Conservation (phyloP, 78 protist species). For the Speleostelium caveatum region DNA sequence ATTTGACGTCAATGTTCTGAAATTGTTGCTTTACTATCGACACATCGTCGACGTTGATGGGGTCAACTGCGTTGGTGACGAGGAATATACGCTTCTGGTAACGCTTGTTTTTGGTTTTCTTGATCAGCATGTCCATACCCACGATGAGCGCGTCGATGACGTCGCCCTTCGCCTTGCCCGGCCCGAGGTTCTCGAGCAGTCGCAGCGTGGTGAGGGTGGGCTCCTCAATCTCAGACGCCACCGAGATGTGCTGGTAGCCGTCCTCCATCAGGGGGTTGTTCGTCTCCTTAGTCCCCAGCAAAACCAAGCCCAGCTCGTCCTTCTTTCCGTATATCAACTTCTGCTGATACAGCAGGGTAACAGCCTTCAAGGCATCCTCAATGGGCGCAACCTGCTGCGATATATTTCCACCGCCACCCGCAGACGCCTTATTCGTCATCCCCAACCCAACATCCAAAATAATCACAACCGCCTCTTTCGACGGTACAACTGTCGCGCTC, state of each 20-base stretch:
- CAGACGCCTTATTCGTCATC: slow-evolving; percentile 32
- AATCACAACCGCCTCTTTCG: slow-evolving; percentile 81
- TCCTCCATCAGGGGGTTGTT: slow-evolving; percentile 64
- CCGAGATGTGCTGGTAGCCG: slow-evolving; percentile 80
- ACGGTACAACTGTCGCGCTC: slow-evolving; percentile 9
- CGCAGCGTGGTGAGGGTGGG: slow-evolving; percentile 51
- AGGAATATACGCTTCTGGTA: slow-evolving; percentile 82
- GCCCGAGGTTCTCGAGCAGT: slow-evolving; percentile 34
- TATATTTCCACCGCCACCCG: neutral
- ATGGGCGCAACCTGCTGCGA: slow-evolving; percentile 44
- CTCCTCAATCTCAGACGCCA: slow-evolving; percentile 43
- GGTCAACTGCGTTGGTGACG: slow-evolving; percentile 79
- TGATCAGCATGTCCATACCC: slow-evolving; percentile 83
- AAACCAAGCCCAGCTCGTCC: slow-evolving; percentile 75
- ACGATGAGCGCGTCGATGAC: slow-evolving; percentile 83
- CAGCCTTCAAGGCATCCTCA: slow-evolving; percentile 77
- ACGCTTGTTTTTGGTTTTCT: slow-evolving; percentile 68
- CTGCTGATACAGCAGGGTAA: slow-evolving; percentile 75
- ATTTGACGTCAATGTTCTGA: slow-evolving; percentile 64
- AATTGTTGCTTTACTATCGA: slow-evolving; percentile 41
- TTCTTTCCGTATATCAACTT: slow-evolving; percentile 70
- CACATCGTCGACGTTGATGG: slow-evolving; percentile 68
- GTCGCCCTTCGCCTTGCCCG: slow-evolving; percentile 72
- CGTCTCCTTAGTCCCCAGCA: slow-evolving; percentile 79
- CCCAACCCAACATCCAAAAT: slow-evolving; percentile 79